Evolutionary conservation across 805 yeast species (phyloP), one percentile per base, ranked within the genome.

Genomic region (Candida dajiaensis): DNA sequence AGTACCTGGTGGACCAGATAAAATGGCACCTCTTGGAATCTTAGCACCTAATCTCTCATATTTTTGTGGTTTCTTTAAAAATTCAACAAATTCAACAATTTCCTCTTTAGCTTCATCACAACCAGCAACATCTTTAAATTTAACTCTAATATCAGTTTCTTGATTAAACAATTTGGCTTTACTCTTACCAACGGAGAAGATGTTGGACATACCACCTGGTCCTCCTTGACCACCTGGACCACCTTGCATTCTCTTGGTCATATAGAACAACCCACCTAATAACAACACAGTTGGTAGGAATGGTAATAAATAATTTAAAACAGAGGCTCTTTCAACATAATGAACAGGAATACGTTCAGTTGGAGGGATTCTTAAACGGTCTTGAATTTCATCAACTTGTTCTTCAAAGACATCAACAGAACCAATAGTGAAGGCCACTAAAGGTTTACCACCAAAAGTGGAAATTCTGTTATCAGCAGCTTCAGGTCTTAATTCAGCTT

Each of bases 1-100:
- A 10, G 99, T 94, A 72, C 99, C 99, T 43, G 99, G 99, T 16
- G 99, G 96, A 42, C 99, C 99, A 2, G 96, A 85, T 47, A 94
- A 71, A 50, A 94, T 88, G 10, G 99, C 99, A 57, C 99, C 99
- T 63, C 98, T 80, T 41, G 99, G 99, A 55, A 94, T 94, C 65
- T 89, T 88, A 36, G 98, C 99, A 36, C 99, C 99, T 48, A 94
- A 73, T 50, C 80, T 80, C 65, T 90, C 97, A 67, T 90, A 94
- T 63, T 89, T 88, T 46, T 76, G 73, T 10, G 99, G 99, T 54
- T 89, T 79, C 64, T 92, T 86, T 67, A 94, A 78, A 64, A 95
- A 94, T 56, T 84, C 81, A 44, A 94, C 99, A 73, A 94, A 94
- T 67, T 94, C 99, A 96, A 89, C 88, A 51, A 94, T 90, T 68